Evolutionary conservation across 2,329 filamentous ascomycete genomes (phyloP).

Genomic region (Clonostachys byssicola): DNA sequence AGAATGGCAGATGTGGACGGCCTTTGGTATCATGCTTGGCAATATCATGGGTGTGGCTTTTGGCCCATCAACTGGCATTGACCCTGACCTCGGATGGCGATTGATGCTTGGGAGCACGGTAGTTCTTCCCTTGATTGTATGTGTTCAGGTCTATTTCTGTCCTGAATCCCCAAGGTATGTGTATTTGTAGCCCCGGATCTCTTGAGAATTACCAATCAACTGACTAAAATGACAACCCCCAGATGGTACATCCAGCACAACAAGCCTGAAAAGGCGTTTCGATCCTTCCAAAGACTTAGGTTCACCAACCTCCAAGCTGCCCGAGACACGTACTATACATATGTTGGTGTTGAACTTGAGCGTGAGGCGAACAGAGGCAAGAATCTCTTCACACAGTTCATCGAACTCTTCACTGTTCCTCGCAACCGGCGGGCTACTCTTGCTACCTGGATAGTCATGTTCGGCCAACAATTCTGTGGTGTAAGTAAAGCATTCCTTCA

Average conservation of each 20-base stretch:
- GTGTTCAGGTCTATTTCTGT: slow-evolving; percentile 47
- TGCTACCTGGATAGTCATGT: slow-evolving; percentile 28
- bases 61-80: slow-evolving; percentile 21
- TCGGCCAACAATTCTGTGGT: slow-evolving; percentile 26
- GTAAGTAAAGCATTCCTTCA: not conserved
- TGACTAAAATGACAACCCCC: too few species aligned
- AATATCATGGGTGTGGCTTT: slow-evolving; percentile 28
- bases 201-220: too few species aligned
- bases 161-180: slow-evolving; percentile 44
- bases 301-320: slow-evolving; percentile 42
- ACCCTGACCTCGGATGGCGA: slow-evolving; percentile 19
- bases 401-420: slow-evolving; percentile 27
- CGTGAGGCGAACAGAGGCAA: slow-evolving; percentile 14
- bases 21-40: slow-evolving; percentile 32
- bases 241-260: slow-evolving; percentile 50
- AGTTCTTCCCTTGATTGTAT: slow-evolving; percentile 44
- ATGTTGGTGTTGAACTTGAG: slow-evolving; percentile 27
- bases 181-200: too few species aligned
- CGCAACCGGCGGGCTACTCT: slow-evolving; percentile 27
- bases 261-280: slow-evolving; percentile 36
- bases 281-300: slow-evolving; percentile 37
- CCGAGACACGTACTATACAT: slow-evolving; percentile 45
- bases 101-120: slow-evolving; percentile 46
- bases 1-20: slow-evolving; percentile 26
- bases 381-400: slow-evolving; percentile 22